Conservation (phyloP, 2,329 filamentous ascomycete genomes). For the Aphanocladium album region DNA sequence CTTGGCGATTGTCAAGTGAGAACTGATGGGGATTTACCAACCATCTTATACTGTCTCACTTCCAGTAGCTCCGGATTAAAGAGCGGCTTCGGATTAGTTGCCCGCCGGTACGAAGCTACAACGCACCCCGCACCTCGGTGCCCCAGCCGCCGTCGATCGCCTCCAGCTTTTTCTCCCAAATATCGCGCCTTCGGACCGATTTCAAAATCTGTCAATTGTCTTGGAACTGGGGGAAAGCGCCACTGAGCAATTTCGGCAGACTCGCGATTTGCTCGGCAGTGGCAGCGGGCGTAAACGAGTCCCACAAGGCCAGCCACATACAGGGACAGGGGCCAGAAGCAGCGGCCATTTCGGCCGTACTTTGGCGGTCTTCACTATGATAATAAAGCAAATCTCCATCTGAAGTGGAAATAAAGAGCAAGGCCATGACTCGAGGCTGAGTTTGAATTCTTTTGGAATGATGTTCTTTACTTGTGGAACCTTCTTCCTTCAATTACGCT, state of each 20-base stretch:
- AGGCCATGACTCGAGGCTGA: no score
- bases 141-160: background rate
- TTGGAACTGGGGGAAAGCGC: background rate
- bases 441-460: no score
- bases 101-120: background rate
- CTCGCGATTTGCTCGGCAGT: background rate
- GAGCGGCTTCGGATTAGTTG: background rate
- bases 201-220: background rate
- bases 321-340: no score
- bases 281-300: background rate
- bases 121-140: background rate
- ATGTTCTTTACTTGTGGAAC: no score
- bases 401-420: no score
- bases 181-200: background rate
- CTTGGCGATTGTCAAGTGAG: background rate
- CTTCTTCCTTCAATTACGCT: no score
- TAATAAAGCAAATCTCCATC: no score
- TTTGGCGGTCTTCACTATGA: no score
- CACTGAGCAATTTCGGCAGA: background rate
- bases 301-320: background rate
- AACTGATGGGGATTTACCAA: background rate
- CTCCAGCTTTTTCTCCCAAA: background rate
- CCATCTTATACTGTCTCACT: background rate
- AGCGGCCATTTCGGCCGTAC: no score
- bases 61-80: background rate